Conservation (phyloP, 192 early-diverging fungal genomes). For the Coemansia sp. region DNA sequence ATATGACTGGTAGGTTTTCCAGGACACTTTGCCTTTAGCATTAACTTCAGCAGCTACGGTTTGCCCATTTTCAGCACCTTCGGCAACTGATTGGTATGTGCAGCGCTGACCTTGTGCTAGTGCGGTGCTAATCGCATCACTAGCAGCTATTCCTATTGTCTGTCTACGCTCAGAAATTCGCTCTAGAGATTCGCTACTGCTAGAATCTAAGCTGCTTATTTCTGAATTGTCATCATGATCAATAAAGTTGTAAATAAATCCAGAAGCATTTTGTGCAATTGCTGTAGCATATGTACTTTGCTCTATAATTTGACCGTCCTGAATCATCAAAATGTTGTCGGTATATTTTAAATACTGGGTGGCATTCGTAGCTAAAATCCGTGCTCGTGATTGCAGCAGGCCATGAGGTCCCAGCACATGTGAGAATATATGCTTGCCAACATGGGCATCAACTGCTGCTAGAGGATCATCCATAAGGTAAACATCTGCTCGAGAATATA, state of each 20-base stretch:
- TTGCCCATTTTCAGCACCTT: background rate
- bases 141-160: too few species aligned
- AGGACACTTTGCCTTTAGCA: background rate
- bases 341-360: conserved; percentile 50
- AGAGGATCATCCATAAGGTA: conserved; percentile 71
- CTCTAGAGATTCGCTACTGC: too few species aligned
- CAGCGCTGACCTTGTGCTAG: background rate
- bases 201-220: background rate
- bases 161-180: too few species aligned
- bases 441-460: conserved; percentile 63
- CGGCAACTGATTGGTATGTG: background rate
- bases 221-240: background rate
- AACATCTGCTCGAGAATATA: conserved; percentile 61
- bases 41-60: background rate
- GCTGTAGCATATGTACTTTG: background rate
- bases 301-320: conserved; percentile 7
- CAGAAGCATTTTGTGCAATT: background rate
- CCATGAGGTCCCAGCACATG: conserved; percentile 53
- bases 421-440: conserved; percentile 58
- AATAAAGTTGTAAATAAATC: conserved; percentile 4
- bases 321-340: conserved; percentile 51
- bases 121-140: background rate
- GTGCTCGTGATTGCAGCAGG: conserved; percentile 44
- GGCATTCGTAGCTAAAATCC: conserved; percentile 58
- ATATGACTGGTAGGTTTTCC: background rate